These are phyloP conservation scores for Aspergillus sp. DNA, from an alignment of 2,329 filamentous ascomycete species.

Conservation along the genomic window DNA sequence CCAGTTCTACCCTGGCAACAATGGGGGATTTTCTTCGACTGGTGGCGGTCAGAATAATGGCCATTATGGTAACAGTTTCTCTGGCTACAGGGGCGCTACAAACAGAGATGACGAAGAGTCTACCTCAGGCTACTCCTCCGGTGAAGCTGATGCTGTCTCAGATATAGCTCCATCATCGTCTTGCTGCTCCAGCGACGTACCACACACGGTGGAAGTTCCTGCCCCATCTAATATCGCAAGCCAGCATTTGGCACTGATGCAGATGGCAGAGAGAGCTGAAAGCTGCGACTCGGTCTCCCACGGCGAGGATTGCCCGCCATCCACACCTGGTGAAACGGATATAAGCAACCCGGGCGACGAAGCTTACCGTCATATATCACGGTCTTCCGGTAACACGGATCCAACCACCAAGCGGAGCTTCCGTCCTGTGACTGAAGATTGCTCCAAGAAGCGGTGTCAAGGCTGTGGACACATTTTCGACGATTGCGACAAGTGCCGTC, in stretches of 20 bases:
- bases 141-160: background rate
- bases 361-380: background rate
- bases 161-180: background rate
- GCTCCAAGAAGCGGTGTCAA: background rate
- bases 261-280: background rate
- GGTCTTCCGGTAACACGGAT: background rate
- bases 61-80: background rate
- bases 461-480: conserved; percentile 5
- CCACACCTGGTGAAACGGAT: background rate
- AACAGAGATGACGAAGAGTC: background rate
- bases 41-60: background rate
- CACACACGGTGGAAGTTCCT: background rate
- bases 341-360: background rate
- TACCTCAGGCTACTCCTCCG: background rate
- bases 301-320: background rate
- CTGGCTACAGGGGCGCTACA: background rate
- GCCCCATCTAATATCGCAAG: background rate
- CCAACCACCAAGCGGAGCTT: background rate
- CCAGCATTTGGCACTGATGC: background rate
- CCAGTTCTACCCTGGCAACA: background rate
- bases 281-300: background rate
- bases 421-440: background rate
- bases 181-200: background rate
- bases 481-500: conserved; percentile 7
- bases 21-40: background rate